A percentile compares a stretch with the other conserved stretches of the same genome.
phyloP scores from a whole-genome alignment of 176 grass and related monocot genomes.

The Juncus inflexus region DNA sequence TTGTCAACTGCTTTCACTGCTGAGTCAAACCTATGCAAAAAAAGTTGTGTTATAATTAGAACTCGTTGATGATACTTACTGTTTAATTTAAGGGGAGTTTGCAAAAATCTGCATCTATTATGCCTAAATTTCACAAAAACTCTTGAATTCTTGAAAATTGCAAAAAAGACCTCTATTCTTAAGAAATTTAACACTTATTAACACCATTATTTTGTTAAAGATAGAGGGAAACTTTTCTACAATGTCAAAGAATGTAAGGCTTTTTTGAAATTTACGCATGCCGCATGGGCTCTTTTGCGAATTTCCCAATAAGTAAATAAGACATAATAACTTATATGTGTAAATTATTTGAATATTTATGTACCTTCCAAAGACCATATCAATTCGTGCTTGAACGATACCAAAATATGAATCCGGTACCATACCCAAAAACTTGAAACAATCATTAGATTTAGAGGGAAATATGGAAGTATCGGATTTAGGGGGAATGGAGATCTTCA shows the following conservation, averaged over 20 bases:
- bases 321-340: background rate
- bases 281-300: no score
- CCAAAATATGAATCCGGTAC: conserved; percentile 46
- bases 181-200: no score
- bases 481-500: conserved; percentile 24
- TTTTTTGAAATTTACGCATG: no score
- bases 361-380: conserved; percentile 82
- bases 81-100: background rate
- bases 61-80: background rate
- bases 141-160: no score
- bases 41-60: background rate
- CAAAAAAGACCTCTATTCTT: no score
- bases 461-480: conserved; percentile 20
- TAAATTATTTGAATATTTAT: background rate
- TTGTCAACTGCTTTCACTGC: conserved; percentile 48
- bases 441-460: conserved; percentile 25
- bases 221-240: no score
- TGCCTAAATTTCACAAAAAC: no score
- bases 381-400: conserved; percentile 64
- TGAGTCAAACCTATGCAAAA: conserved; percentile 59
- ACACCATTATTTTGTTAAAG: no score
- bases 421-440: conserved; percentile 44
- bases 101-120: background rate
- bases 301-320: background rate
- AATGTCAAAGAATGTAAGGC: no score